Evolutionary conservation across 164 flowering plant species (phyloP), one percentile per base, ranked within the genome.

Genomic region (Berberis vulgaris): DNA sequence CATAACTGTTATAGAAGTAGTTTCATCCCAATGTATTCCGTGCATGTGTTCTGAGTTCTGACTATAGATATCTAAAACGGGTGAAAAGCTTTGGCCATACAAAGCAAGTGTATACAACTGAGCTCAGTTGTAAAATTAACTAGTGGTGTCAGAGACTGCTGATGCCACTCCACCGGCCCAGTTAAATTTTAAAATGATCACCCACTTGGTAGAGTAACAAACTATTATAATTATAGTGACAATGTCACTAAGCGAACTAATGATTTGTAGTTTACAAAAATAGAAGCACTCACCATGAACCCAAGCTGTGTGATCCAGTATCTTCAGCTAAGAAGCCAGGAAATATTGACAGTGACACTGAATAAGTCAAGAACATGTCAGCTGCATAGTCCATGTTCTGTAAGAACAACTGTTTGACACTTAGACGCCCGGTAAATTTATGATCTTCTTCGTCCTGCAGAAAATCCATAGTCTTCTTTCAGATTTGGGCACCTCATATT

Each of bases 271-370:
- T 4, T n/a, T 55, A 39, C 38, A 2, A 2, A 6, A 55, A 12
- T 42, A 26, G 10, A 43, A 59, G 43, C 42, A 57, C 65, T 49
- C 76, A 78, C 81, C 76, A 70, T 2, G 72, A 43, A 10, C 82
- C 82, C 45, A 81, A 65, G 8, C 55, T 54, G 52, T 81, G 82
- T 7, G 52, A 11, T 56, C 84, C 82, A 47, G 82, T 81, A 65
- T 81, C 78, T 59, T 81, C 82, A 46, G 71, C 72, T 59, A 81
- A 70, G 69, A 81, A 81, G 13, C 84, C 84, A 4, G 82, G 84
- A 59, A 81, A 78, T 54, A 81, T 81, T 43, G 84, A 81, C 67
- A 78, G 49, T n/a, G 80, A 76, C 59, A 79, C 69, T 0, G 69
- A 71, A 61, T 78, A 77, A 43, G 73, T 74, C 49, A 81, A 62